Conservation (phyloP, 2,329 filamentous ascomycete species). For the Leptoxyphium fumago region DNA sequence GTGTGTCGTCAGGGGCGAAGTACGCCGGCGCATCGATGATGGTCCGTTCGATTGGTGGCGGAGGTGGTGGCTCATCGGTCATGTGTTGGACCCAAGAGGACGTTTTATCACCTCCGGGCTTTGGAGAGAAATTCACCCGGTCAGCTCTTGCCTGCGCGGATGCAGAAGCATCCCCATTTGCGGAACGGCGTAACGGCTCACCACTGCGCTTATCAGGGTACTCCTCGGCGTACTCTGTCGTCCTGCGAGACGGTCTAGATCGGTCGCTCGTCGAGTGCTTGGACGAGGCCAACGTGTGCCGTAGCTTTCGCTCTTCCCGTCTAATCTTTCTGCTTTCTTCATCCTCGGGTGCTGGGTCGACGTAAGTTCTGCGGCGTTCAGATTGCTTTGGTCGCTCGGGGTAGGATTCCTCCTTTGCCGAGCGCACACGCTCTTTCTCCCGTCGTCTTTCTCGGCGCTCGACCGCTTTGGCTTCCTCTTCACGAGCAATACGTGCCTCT, state of each 20-base stretch:
- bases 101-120: slow-evolving; percentile 31
- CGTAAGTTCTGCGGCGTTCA: slow-evolving; percentile 14
- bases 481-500: slow-evolving; percentile 2
- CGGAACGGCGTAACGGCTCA: slow-evolving; percentile 11
- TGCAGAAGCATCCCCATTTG: slow-evolving; percentile 5
- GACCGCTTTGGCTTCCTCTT: slow-evolving; percentile 13
- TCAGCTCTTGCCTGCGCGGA: slow-evolving; percentile 9
- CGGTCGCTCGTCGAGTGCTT: slow-evolving; percentile 14
- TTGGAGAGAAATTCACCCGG: slow-evolving; percentile 18
- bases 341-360: slow-evolving; percentile 11
- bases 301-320: slow-evolving; percentile 29
- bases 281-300: slow-evolving; percentile 23
- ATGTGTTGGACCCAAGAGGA: slow-evolving; percentile 34
- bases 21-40: slow-evolving; percentile 28
- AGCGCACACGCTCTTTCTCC: slow-evolving; percentile 11
- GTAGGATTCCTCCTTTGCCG: slow-evolving; percentile 8
- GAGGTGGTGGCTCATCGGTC: slow-evolving; percentile 30
- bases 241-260: slow-evolving; percentile 16
- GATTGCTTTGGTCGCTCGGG: slow-evolving; percentile 10
- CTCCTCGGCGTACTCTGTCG: slow-evolving; percentile 21
- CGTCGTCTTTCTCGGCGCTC: slow-evolving; percentile 18
- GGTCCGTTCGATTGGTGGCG: slow-evolving; percentile 30
- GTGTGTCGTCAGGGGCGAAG: slow-evolving; percentile 12
- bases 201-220: slow-evolving; percentile 32
- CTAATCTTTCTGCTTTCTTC: slow-evolving; percentile 23